Percentiles rank a stretch among this genome's conserved stretches.
These are phyloP conservation scores for Sparassis latifolia DNA, from an alignment of 1,284 basidiomycete species.

Conservation along the genomic window DNA sequence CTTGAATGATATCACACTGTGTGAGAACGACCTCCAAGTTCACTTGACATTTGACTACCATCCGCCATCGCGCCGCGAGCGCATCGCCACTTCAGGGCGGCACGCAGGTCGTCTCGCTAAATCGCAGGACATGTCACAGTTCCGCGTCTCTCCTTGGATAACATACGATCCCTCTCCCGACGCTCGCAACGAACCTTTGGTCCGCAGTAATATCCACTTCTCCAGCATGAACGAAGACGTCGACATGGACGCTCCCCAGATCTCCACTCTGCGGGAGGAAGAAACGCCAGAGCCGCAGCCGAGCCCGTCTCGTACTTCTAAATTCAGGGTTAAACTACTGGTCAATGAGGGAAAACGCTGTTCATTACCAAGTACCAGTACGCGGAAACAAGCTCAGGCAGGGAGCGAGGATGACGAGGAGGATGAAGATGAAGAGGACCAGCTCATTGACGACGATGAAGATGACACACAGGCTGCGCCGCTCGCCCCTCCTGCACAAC, in stretches of 20 bases:
- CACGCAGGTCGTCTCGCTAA: conserved; percentile 3
- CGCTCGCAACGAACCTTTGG: conserved; percentile 8
- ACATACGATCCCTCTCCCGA: conserved; percentile 22
- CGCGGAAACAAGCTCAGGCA: conserved; percentile 22
- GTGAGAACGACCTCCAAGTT: too few relatives aligned
- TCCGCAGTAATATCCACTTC: conserved; percentile 8
- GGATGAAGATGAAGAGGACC: conserved; percentile 57
- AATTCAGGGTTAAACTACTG: conserved; percentile 45
- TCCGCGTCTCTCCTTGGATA: conserved; percentile 26
- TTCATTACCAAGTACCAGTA: conserved; percentile 20
- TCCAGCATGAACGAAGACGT: conserved; percentile 25
- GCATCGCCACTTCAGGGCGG: conserved; percentile 1
- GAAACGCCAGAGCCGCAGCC: conserved; percentile 53
- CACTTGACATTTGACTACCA: too few relatives aligned
- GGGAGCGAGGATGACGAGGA: conserved; percentile 50
- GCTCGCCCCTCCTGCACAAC: conserved; percentile 22
- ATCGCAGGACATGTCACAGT: conserved; percentile 16
- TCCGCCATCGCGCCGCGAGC: background rate
- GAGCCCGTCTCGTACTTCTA: conserved; percentile 29
- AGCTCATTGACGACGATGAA: conserved; percentile 69
- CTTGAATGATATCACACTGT: too few relatives aligned
- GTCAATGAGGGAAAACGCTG: conserved; percentile 37
- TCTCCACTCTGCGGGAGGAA: conserved; percentile 68
- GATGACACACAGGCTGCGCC: conserved; percentile 24
- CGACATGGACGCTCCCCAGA: conserved; percentile 75